Evolutionary conservation across 441 rosid genomes (phyloP).

Genomic region (Arabidopsis lyrata): DNA sequence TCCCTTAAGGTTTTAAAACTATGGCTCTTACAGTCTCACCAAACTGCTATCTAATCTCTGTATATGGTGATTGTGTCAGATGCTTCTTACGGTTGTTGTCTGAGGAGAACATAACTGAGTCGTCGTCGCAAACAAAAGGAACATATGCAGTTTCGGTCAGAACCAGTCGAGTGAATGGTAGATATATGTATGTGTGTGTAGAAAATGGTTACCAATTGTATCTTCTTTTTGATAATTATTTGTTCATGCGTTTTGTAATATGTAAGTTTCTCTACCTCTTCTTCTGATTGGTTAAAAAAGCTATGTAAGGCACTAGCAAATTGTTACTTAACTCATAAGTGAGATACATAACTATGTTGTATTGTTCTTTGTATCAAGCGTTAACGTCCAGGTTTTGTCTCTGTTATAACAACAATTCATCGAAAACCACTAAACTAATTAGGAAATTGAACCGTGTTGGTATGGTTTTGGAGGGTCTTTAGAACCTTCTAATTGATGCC

Average conservation of each 20-base stretch:
- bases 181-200: conserved; percentile 30
- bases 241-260: conserved; percentile 37
- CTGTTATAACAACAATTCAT: not conserved
- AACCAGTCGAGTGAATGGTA: conserved; percentile 28
- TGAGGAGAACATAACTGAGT: conserved; percentile 34
- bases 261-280: not conserved
- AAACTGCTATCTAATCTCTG: conserved; percentile 15
- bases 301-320: conserved; percentile 11
- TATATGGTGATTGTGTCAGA: conserved; percentile 34
- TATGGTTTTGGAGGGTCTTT: not conserved
- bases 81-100: conserved; percentile 31
- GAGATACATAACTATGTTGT: conserved; percentile 1
- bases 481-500: not conserved
- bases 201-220: conserved; percentile 31
- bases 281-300: conserved; percentile 7
- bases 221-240: conserved; percentile 8
- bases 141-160: conserved; percentile 10
- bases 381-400: not conserved
- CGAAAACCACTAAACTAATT: not conserved
- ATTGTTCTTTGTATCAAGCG: not conserved
- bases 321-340: not conserved
- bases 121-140: conserved; percentile 16
- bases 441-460: not conserved
- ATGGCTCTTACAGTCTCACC: not conserved
- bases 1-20: conserved; percentile 6